A percentile compares a stretch with the other conserved stretches of the same genome.
These are phyloP conservation scores for Alternaria incomplexa DNA, from an alignment of 2,329 filamentous ascomycete species.

Conservation along the genomic window DNA sequence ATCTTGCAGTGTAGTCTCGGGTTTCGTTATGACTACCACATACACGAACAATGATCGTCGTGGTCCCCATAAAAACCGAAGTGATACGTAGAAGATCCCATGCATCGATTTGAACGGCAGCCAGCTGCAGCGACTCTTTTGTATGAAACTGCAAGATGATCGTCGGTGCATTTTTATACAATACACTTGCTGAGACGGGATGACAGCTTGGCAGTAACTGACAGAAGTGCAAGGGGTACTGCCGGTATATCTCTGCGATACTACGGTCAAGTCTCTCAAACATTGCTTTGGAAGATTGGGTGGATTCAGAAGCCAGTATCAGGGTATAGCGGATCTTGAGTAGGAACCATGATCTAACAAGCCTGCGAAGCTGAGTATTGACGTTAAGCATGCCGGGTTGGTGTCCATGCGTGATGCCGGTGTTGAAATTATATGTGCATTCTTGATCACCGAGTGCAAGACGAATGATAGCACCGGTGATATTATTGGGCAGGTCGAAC, in stretches of 20 bases:
- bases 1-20: background rate
- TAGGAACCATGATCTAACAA: background rate
- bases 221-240: too few species aligned
- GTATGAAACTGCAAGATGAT: background rate
- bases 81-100: background rate
- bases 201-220: too few species aligned
- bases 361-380: background rate
- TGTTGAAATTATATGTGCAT: background rate
- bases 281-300: background rate
- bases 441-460: background rate
- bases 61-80: rapidly evolving
- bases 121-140: background rate
- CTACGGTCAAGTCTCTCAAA: background rate
- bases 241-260: background rate
- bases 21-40: background rate
- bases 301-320: rapidly evolving
- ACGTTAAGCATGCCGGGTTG: background rate
- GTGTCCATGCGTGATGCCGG: rapidly evolving
- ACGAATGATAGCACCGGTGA: rapidly evolving
- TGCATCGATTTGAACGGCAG: background rate
- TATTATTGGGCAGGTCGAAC: rapidly evolving
- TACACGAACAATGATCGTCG: background rate
- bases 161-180: rapidly evolving
- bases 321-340: background rate
- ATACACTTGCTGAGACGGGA: background rate